phyloP scores from a whole-genome alignment of 2,329 filamentous ascomycete genomes.

The Talaromyces sp. region DNA sequence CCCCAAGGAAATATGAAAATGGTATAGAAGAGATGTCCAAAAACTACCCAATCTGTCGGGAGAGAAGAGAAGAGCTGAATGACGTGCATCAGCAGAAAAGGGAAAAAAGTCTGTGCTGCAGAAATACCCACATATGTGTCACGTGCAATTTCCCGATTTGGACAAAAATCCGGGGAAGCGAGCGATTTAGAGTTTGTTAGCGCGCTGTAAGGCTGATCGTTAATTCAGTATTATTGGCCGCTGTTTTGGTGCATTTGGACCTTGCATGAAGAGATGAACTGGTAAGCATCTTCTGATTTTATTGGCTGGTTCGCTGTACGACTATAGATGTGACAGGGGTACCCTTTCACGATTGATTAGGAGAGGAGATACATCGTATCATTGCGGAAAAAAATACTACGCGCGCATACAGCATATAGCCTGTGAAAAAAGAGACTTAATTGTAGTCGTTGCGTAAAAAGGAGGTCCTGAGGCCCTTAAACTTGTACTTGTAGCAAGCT shows the following conservation, averaged over 20 bases:
- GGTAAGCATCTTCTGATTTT: not conserved
- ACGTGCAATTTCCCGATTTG: conserved; percentile 6
- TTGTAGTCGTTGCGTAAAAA: not conserved
- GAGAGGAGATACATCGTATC: too few relatives aligned
- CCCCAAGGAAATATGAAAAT: not conserved
- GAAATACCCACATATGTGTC: not conserved
- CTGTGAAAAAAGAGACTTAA: not conserved
- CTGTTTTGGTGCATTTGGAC: not conserved
- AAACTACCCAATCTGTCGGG: not conserved
- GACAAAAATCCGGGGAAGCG: conserved; percentile 7
- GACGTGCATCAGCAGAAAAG: not conserved
- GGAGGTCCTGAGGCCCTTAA: not conserved
- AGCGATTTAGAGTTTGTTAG: not conserved
- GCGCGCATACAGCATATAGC: not conserved
- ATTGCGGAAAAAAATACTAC: too few relatives aligned
- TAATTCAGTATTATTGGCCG: not conserved
- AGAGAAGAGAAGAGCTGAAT: not conserved
- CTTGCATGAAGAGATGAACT: not conserved
- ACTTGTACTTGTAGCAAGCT: too few relatives aligned
- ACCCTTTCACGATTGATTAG: not conserved
- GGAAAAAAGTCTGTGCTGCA: conserved; percentile 1
- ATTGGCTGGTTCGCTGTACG: not conserved
- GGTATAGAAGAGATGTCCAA: not conserved
- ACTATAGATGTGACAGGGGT: not conserved
- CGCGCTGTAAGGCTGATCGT: not conserved